Percentiles rank a stretch among this genome's conserved stretches.
Evolutionary conservation across 2,329 filamentous ascomycete species (phyloP).

Genomic region (Arthroderma uncinatum): DNA sequence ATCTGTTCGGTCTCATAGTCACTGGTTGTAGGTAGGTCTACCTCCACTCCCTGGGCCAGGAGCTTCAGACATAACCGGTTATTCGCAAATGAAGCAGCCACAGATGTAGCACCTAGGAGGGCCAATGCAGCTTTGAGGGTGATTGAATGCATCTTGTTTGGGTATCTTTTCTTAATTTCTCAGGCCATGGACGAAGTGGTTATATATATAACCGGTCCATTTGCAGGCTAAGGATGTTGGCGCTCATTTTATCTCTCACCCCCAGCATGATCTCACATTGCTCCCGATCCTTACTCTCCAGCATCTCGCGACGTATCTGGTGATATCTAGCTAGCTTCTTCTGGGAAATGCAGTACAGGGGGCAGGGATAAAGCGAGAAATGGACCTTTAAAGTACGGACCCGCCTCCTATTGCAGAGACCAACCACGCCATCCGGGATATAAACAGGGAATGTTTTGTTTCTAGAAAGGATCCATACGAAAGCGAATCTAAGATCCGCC

Average conservation of each 20-base stretch:
- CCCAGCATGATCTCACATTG: not conserved
- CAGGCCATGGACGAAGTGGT: not conserved
- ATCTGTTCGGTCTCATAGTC: conserved; percentile 7
- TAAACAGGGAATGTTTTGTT: not conserved
- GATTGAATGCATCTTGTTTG: not conserved
- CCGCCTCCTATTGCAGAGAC: not conserved
- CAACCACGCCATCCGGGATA: not conserved
- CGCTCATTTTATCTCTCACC: not conserved
- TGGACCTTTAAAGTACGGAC: not conserved
- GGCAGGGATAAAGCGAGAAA: not conserved
- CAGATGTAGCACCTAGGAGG: not conserved
- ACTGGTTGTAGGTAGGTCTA: not conserved
- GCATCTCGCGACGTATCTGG: not conserved
- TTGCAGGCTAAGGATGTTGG: not conserved
- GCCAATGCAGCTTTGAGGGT: not conserved
- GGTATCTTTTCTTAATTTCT: not conserved
- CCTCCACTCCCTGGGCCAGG: not conserved
- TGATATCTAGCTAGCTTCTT: not conserved
- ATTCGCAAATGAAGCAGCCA: not conserved
- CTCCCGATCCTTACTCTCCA: not conserved
- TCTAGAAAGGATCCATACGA: conserved; percentile 5
- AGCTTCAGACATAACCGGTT: conserved; percentile 4
- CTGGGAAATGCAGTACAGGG: not conserved
- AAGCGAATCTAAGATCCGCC: conserved; percentile 1
- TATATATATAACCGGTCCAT: not conserved